A percentile compares a stretch with the other conserved stretches of the same genome.
phyloP scores from a whole-genome alignment of 2,329 filamentous ascomycete species.

The Sporothrix sp. region DNA sequence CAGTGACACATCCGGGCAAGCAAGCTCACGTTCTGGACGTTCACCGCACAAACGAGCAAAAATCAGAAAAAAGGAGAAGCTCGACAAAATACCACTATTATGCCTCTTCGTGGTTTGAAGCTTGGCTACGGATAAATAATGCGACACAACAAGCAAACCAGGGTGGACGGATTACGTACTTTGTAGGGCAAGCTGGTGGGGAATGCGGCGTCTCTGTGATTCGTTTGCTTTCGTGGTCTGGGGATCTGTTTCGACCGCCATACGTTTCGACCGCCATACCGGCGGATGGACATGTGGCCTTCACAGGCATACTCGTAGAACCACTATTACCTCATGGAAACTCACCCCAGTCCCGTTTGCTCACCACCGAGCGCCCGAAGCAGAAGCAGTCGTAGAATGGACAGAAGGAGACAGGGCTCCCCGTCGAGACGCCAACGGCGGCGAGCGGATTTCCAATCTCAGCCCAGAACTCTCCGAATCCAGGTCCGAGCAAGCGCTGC shows the following conservation, averaged over 20 bases:
- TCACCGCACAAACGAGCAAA: too few relatives aligned
- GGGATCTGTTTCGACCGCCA: neutral
- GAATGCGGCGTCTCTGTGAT: neutral
- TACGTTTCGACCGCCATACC: too few relatives aligned
- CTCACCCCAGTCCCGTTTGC: neutral
- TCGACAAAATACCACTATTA: too few relatives aligned
- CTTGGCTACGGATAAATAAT: too few relatives aligned
- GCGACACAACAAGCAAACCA: neutral
- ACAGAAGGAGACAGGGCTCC: neutral
- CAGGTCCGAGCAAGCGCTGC: neutral
- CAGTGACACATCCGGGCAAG: too few relatives aligned
- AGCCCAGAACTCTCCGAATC: neutral
- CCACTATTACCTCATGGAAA: conserved; percentile 12
- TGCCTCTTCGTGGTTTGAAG: too few relatives aligned
- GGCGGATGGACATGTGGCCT: too few relatives aligned
- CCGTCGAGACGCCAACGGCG: neutral
- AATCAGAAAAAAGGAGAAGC: too few relatives aligned
- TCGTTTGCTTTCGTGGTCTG: neutral
- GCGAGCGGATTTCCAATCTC: conserved; percentile 4
- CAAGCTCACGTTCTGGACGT: too few relatives aligned
- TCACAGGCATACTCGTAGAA: too few relatives aligned
- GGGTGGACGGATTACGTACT: too few relatives aligned
- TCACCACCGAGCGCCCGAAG: neutral
- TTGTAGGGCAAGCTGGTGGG: too few relatives aligned
- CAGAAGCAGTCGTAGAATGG: neutral